Evolutionary conservation across 2,329 filamentous ascomycete species (phyloP), one percentile per base, ranked within the genome.

Genomic region (Ceratocystis huliohia): DNA sequence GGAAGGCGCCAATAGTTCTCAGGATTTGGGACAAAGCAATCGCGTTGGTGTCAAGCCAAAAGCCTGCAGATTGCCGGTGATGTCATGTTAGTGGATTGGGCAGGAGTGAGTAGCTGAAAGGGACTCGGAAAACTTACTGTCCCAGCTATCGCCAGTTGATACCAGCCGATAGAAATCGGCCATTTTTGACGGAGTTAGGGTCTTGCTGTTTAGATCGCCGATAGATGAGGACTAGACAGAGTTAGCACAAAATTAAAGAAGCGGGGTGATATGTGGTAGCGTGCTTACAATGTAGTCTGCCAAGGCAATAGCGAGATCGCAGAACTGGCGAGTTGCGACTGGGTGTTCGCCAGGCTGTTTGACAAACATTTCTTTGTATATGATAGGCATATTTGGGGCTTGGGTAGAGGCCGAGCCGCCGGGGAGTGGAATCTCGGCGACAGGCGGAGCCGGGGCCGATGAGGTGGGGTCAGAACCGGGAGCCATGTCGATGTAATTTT

Each of bases 1-100:
- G 93, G 71, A 91, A 88, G 74, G 93, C 96, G 71, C 93, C 94
- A 64, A 96, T 84, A 6, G 89, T 89, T 72, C 91, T 88, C 81
- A 95, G 97, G 70, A 96, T 94, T 77, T 91, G 95, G 33, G 92
- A 94, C 69, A 99, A 86, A 56, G 88, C 87, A 46, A 84, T 78
- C 68, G 86, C 78, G 22, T 88, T 86, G 44, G 88, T 89, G 2
- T 87, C 81, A 53, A 93, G 79, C 74, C 97, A 97, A 65, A 97
- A 83, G 28, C 81, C 83, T 84, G 70, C 68, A 63, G n/a, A 22
- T n/a, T 20, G 46, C 17, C 5, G n/a, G 10, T 48, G 25, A 25
- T 28, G 50, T 13, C 65, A 71, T 56, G 25, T 53, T 45, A 45
- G 37, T 46, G 28, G 17, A 10, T 20, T 33, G 1, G 13, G 4